Base-by-base conservation (phyloP, 1,284 basidiomycete genomes). In the Malassezia obtusa region DNA sequence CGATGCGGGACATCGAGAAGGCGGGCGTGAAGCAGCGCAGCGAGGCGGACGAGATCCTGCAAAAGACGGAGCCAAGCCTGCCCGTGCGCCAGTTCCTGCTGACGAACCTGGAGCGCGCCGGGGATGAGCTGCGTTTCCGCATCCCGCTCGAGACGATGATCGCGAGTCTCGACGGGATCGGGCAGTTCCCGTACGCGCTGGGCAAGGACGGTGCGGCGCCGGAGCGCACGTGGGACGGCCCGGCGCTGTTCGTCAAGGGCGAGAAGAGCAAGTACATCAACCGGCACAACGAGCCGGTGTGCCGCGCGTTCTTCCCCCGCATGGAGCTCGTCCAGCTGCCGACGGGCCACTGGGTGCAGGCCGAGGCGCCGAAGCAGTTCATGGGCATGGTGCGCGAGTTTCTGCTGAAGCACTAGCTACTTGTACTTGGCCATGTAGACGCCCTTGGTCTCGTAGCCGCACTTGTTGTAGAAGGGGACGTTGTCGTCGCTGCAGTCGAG, bases 401-500 rank as follows among this genome's bases (percentile, higher is more conserved):
- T 50, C 54, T 70, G 4, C 36, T 36, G 12, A 31, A 44, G 19
- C 19, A 25, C 24, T 25, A 43, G 19, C 28, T 32, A 50, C 21
- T 17, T 49, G 56, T 67, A 67, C 9, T 62, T 59, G 17, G 63
- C 68, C 71, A 73, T 73, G 58, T 73, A 53, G n/a, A 66, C 67
- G 11, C 71, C 71, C 10, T 62, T 66, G 43, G 59, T 53, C 28
- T 69, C 63, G 58, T 73, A 73, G 31, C 90, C 91, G 74, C 92
- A 98, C 77, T 95, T 96, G 76, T 89, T 80, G 76, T 98, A 98
- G 78, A 98, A 98, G 0, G 87, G 89, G 91, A 90, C 85, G 67
- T 96, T 98, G 48, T 81, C 79, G 59, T 88, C 83, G 70, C 82
- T 89, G 76, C 92, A 98, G 75, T 98, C 94, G 65, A 98, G 77